phyloP scores from a whole-genome alignment of 73 alveolate genomes.

The Urostyla sp. region DNA sequence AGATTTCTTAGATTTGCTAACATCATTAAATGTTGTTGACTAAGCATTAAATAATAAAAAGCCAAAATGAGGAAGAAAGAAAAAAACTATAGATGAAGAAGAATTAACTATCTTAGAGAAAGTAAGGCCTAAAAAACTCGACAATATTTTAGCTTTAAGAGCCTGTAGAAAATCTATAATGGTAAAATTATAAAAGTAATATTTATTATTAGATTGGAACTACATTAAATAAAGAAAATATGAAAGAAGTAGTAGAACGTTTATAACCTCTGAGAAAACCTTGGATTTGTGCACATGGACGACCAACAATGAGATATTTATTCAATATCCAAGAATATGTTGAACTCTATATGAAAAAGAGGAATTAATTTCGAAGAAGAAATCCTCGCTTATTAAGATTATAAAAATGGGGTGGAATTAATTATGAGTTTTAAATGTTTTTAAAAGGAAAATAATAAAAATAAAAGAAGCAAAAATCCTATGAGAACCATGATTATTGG shows the following conservation, averaged over 20 bases:
- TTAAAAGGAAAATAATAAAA: too few species aligned
- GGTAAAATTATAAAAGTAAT: too few species aligned
- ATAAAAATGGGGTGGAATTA: too few species aligned
- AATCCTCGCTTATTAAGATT: too few species aligned
- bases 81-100: not conserved
- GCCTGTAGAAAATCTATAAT: constrained; percentile 83
- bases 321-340: constrained; percentile 60
- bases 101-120: constrained; percentile 16
- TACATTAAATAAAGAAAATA: constrained; percentile 54
- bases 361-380: too few species aligned
- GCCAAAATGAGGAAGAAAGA: constrained; percentile 19
- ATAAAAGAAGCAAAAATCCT: too few species aligned
- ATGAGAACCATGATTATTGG: too few species aligned
- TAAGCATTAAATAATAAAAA: not conserved
- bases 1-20: constrained; percentile 42
- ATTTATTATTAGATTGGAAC: too few species aligned
- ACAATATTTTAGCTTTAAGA: constrained; percentile 71
- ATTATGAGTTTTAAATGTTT: too few species aligned
- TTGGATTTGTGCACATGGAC: constrained; percentile 89
- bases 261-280: constrained; percentile 73
- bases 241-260: constrained; percentile 65
- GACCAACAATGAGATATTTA: constrained; percentile 84
- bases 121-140: constrained; percentile 76
- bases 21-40: constrained; percentile 33
- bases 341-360: too few species aligned